Percentiles rank a stretch among this genome's conserved stretches.
These are phyloP conservation scores for Fusarium pilosicola DNA, from an alignment of 2,329 filamentous ascomycete species.

Conservation along the genomic window DNA sequence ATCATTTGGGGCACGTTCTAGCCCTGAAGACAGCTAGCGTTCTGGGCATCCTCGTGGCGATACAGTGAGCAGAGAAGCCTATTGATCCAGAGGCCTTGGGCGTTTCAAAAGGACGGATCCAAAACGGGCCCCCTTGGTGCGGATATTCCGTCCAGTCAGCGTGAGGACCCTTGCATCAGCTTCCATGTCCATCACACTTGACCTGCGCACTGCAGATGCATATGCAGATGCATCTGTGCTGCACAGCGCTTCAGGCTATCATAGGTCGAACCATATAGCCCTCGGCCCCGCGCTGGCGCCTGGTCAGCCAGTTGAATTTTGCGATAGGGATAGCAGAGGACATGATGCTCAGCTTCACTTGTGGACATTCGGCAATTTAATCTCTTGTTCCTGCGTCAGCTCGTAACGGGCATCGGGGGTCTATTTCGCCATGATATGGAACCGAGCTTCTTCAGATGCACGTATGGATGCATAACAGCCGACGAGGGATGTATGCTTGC, in stretches of 20 bases:
- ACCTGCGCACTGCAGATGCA: slow-evolving; percentile 11
- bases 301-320: slow-evolving; percentile 31
- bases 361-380: slow-evolving; percentile 7
- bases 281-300: slow-evolving; percentile 32
- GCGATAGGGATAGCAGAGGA: slow-evolving; percentile 7
- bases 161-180: slow-evolving; percentile 28
- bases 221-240: slow-evolving; percentile 1
- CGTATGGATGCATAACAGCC: slow-evolving; percentile 2
- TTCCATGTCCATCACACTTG: slow-evolving; percentile 28
- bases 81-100: slow-evolving; percentile 25
- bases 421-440: neutral
- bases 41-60: slow-evolving; percentile 26
- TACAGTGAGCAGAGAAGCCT: slow-evolving; percentile 4
- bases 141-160: slow-evolving; percentile 32
- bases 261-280: slow-evolving; percentile 11
- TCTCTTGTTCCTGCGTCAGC: slow-evolving; percentile 26
- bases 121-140: slow-evolving; percentile 28
- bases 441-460: slow-evolving; percentile 11
- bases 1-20: slow-evolving; percentile 31
- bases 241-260: slow-evolving; percentile 12
- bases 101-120: slow-evolving; percentile 34
- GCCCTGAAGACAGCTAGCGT: slow-evolving; percentile 30
- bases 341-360: neutral
- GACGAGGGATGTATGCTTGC: neutral
- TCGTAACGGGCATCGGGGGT: neutral